These are phyloP conservation scores for Cyberlindnera bimundalis DNA, from an alignment of 805 yeast species.

Conservation along the genomic window DNA sequence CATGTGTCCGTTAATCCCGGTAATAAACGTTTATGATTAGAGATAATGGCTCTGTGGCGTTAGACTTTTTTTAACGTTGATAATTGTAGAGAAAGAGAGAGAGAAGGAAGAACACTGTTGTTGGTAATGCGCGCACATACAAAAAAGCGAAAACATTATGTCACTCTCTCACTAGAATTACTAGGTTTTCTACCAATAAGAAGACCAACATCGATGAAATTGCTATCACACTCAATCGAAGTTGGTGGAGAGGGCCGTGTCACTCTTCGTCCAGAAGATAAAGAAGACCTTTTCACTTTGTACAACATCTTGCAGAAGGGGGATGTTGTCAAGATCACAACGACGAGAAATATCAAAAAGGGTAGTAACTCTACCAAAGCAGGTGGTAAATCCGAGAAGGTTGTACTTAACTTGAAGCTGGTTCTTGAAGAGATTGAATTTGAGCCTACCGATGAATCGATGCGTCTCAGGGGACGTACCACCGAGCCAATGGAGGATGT, in stretches of 20 bases:
- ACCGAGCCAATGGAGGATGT: conserved; percentile 65
- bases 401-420: conserved; percentile 57
- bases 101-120: no score
- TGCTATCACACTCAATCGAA: conserved; percentile 45
- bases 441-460: conserved; percentile 68
- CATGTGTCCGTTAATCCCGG: conserved; percentile 63
- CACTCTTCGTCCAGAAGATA: conserved; percentile 75
- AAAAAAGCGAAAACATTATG: no score
- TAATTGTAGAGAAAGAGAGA: no score
- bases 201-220: conserved; percentile 49
- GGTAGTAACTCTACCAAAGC: conserved; percentile 12
- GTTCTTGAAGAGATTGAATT: conserved; percentile 70
- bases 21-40: conserved; percentile 1
- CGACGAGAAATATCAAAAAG: conserved; percentile 59
- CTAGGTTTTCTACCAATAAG: no score
- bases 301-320: conserved; percentile 76
- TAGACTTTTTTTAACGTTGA: no score
- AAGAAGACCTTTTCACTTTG: conserved; percentile 86
- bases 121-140: neutral
- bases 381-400: conserved; percentile 40
- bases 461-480: conserved; percentile 80
- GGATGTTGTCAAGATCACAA: conserved; percentile 69
- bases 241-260: conserved; percentile 64
- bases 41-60: neutral
- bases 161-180: no score